Base-by-base conservation (phyloP, 176 grass and related monocot genomes). In the Bromus sterilis region DNA sequence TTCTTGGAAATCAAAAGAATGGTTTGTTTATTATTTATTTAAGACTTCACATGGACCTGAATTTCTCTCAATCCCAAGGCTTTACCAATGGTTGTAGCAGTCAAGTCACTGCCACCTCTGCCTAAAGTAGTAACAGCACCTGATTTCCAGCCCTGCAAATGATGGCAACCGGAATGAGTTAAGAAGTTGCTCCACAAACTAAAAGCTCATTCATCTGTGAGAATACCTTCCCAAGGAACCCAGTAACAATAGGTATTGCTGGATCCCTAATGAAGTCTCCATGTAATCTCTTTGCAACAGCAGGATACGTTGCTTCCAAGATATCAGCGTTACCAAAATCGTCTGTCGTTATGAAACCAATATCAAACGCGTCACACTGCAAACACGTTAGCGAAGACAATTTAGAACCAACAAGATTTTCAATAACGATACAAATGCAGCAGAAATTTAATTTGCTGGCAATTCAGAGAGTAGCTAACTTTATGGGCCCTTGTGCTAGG, bases 1-100 rank as follows among this genome's bases (percentile, higher is more conserved):
- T 13, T 23, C 13, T 7, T 26, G 24, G 14, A 71, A 73, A 73
- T 32, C 13, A 76, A 63, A 29, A 85, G 39, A 18, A 71, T 9
- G 11, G 13, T 68, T 76, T 28, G 23, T 11, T 61, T 32, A 69
- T 42, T 56, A 34, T 79, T 24, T 83, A 83, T 74, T 74, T 75
- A 31, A 83, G 88, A 39, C 74, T 82, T 78, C 69, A 84, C 88
- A 80, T 62, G 37, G 43, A 99, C 97, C 93, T 96, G 89, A 84
- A 96, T 95, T 92, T 99, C 97, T 86, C 89, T 92, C 81, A 99
- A 88, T 75, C 97, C 97, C 87, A 99, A 75, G 78, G 97, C 97
- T 89, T 93, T 99, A 89, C 93, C 97, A 83, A 99, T 88, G 72
- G 93, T 89, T 84, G 97, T 99, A 78, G 96, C 96, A 69, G 91